Evolutionary conservation across 257 asterid species (phyloP).

Genomic region (Apocynum venetum): DNA sequence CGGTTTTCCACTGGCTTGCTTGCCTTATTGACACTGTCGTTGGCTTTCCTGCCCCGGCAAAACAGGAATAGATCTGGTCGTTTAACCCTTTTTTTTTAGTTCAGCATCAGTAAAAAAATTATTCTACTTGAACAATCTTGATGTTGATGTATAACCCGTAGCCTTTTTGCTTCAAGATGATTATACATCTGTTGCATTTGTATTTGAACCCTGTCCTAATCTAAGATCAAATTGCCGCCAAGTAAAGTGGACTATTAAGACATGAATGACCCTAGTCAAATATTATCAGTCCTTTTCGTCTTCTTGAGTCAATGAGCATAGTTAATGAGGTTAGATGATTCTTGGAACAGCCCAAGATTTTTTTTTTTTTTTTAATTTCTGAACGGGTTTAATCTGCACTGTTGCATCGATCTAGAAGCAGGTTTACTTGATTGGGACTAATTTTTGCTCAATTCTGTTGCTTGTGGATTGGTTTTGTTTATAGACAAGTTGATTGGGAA

Average conservation of each 20-base stretch:
- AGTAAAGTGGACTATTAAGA: background rate
- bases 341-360: background rate
- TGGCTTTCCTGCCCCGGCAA: slow-evolving; percentile 17
- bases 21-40: background rate
- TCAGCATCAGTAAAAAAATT: background rate
- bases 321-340: background rate
- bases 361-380: background rate
- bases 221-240: background rate
- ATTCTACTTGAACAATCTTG: background rate
- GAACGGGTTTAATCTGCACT: background rate
- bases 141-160: background rate
- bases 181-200: background rate
- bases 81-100: background rate
- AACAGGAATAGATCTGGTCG: background rate
- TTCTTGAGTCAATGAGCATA: background rate
- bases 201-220: background rate
- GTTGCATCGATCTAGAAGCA: background rate
- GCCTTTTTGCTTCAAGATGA: background rate
- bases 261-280: background rate
- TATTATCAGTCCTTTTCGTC: background rate
- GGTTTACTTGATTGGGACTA: background rate
- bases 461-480: slow-evolving; percentile 11
- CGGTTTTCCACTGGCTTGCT: background rate
- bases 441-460: slow-evolving; percentile 3
- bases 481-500: slow-evolving; percentile 74